Evolutionary conservation across 164 flowering plant species (phyloP), one percentile per base, ranked within the genome.

Genomic region (Aristolochia californica): DNA sequence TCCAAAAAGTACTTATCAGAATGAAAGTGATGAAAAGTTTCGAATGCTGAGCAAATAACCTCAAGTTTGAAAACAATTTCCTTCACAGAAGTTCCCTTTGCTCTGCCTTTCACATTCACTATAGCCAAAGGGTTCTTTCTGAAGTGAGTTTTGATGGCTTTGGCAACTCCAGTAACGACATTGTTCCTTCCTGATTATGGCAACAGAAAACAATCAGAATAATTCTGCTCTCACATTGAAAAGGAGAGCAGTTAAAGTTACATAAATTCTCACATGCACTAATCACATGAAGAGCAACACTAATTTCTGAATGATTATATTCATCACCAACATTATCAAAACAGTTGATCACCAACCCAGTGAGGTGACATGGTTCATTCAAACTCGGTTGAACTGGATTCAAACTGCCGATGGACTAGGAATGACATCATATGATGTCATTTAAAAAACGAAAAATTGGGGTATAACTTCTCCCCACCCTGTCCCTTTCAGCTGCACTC

Each of bases 101-200:
- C 96, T 73, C 98, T 75, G 65, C 96, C 97, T 73, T 93, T 93
- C 62, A 93, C 80, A 67, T 78, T 89, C 53, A 93, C 98, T 48
- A 93, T 84, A 45, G 96, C 98, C 27, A 89, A 87, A 63, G 91
- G 84, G 58, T 87, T 64, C 77, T 71, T 93, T 74, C 68, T 28
- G 60, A 93, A 93, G 75, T 93, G 98, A 2, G 61, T 66, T 66
- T 68, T 85, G 68, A 93, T 80, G 45, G 88, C 59, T 76, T 80
- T 85, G 34, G 98, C 98, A 40, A 93, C 79, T 22, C 97, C 98
- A 53, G 78, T 74, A 14, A 93, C 68, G 26, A 74, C 61, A 57
- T 93, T 93, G 77, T 80, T 85, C 72, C 70, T 80, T 56, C 97
- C 98, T 91, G 62, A 56, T 52, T 21, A 52, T 45, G 69, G 21